phyloP scores from a whole-genome alignment of 768 basidiomycete genomes.

The Leucosporidium creatinivorum region DNA sequence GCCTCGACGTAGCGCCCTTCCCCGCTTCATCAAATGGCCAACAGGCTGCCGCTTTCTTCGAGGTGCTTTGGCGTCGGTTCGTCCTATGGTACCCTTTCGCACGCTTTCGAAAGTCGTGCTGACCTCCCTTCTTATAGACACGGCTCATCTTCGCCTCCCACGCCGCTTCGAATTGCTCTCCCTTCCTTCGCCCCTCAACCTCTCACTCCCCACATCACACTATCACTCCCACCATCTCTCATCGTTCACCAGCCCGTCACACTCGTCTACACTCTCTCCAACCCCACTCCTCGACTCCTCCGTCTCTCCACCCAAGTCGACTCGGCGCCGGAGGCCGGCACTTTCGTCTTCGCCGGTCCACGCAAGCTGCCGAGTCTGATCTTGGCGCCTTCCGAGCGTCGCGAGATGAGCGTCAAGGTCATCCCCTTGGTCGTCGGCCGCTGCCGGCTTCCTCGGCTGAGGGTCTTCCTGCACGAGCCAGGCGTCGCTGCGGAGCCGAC shows the following conservation, averaged over 20 bases:
- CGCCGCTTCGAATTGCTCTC: constrained; percentile 10
- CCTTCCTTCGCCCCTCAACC: constrained; percentile 63
- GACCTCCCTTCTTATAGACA: neutral
- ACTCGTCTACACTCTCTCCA: constrained; percentile 51
- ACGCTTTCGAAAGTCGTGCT: neutral
- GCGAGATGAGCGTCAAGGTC: neutral
- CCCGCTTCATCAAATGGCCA: neutral
- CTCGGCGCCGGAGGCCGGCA: constrained; percentile 49
- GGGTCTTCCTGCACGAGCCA: constrained; percentile 19
- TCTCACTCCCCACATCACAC: constrained; percentile 52
- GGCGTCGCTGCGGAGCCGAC: neutral
- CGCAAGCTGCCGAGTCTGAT: constrained; percentile 60
- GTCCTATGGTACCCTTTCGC: neutral
- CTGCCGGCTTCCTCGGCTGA: constrained; percentile 11
- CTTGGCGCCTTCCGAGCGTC: constrained; percentile 56
- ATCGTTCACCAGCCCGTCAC: constrained; percentile 44
- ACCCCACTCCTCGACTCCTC: constrained; percentile 55
- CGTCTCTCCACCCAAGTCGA: constrained; percentile 67
- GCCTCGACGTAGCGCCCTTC: constrained; percentile 43
- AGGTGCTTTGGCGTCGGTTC: constrained; percentile 36
- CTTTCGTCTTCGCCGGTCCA: constrained; percentile 71
- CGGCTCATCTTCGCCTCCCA: neutral
- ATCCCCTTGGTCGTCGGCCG: constrained; percentile 13
- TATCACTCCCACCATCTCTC: constrained; percentile 58
- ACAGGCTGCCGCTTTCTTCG: constrained; percentile 9